Evolutionary conservation across 108 stramenopile genomes (phyloP), one percentile per base, ranked within the genome.

Genomic region (Stephanodiscus triporus): DNA sequence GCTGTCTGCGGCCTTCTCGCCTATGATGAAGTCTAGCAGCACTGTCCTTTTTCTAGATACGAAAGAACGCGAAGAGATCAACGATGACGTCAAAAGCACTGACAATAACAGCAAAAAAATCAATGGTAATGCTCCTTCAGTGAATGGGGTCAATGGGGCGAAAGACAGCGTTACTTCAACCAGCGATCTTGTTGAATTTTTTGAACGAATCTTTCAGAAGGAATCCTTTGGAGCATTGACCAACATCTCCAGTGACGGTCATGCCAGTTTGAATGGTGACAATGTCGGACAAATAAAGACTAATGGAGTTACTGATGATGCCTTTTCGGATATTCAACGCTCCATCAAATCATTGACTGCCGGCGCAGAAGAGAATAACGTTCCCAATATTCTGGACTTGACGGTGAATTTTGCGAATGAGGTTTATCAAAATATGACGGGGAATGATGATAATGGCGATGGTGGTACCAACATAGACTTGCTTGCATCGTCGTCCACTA

Each of bases 351-450:
- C 71, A 5, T 60, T 79, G 27, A 63, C 66, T 20, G 78, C 42
- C 27, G 65, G 63, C 37, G 68, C 62, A 22, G 32, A 38, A 40
- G 32, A 50, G 54, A 51, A 71, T 48, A 63, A 70, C 36, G 64
- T 70, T 22, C 66, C 70, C n/a, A 66, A 79, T 53, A 62, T 79
- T 38, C 68, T 79, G 63, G 66, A 79, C 67, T 63, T 79, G 30
- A 79, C 78, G 3, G 78, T 79, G 9, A 70, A 79, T 40, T 79
- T 79, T 72, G 78, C 78, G 37, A 79, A 72, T 59, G 71, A 72
- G 22, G 78, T 79, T 17, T 72, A 72, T 40, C 48, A 70, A 27
- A 79, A 79, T 34, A 75, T 75, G 17, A 64, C 66, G 47, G 63
- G 47, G 14, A 36, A 38, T 38, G 34, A 16, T 17, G 8, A 27